Conservation (phyloP, 306 rosid genomes). For the Prunus campanulata region DNA sequence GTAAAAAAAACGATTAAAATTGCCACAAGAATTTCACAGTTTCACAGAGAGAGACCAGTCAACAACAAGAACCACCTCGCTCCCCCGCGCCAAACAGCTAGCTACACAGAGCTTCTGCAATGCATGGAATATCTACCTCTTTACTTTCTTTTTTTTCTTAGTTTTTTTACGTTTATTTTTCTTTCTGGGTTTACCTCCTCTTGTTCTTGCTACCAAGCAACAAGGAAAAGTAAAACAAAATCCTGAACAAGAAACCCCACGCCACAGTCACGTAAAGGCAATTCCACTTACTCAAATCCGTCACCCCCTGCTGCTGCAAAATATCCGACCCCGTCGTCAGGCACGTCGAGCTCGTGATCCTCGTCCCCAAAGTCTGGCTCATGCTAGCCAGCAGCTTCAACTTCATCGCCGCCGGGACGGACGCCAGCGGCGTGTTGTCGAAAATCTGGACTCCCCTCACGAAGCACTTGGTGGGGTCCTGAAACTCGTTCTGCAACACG, state of each 20-base stretch:
- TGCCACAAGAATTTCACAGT: neutral
- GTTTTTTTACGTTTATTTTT: accelerated
- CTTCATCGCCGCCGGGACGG: conserved; percentile 45
- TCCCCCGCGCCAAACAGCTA: neutral
- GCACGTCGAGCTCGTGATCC: conserved; percentile 64
- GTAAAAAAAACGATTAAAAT: neutral
- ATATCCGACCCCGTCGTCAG: conserved; percentile 75
- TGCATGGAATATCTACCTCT: neutral
- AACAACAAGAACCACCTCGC: neutral
- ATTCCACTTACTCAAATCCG: conserved; percentile 78
- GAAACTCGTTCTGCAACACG: conserved; percentile 75
- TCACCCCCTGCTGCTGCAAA: conserved; percentile 61
- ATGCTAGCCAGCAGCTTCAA: conserved; percentile 56
- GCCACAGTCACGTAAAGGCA: conserved; percentile 82
- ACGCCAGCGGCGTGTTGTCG: conserved; percentile 62
- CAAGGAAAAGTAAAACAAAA: conserved; percentile 69
- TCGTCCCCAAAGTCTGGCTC: conserved; percentile 63
- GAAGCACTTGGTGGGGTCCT: conserved; percentile 55
- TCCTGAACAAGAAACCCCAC: conserved; percentile 93
- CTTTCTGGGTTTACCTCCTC: conserved; percentile 37
- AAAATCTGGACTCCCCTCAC: conserved; percentile 81
- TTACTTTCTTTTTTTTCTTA: no score
- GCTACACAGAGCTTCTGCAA: neutral
- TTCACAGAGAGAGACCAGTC: neutral
- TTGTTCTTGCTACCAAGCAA: conserved; percentile 92